phyloP scores from a whole-genome alignment of 495 filamentous ascomycete genomes.

The Talaromyces ruber region DNA sequence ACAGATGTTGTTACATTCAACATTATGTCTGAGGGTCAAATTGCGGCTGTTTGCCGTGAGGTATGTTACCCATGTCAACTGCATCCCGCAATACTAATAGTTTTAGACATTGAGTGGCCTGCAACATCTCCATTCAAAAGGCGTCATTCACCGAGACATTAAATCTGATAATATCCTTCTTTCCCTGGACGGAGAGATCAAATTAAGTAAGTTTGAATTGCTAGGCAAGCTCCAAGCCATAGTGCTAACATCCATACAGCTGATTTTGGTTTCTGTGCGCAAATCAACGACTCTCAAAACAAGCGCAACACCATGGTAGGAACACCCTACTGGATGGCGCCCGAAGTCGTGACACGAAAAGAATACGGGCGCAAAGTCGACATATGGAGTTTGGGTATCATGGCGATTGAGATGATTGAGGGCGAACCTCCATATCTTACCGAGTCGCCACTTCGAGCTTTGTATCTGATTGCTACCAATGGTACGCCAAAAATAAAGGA shows the following conservation, averaged over 20 bases:
- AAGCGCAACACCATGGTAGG: constrained; percentile 99
- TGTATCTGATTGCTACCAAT: constrained; percentile 96
- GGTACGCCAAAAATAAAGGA: constrained; percentile 95
- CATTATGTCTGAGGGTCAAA: constrained; percentile 96
- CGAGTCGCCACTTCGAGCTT: constrained; percentile 83
- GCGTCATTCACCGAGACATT: constrained; percentile 96
- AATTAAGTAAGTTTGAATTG: constrained; percentile 66
- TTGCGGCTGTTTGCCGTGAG: constrained; percentile 90
- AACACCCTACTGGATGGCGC: constrained; percentile 99
- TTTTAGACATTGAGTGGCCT: constrained; percentile 72
- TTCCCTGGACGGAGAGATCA: constrained; percentile 93
- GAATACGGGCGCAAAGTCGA: constrained; percentile 98
- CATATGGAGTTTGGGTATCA: constrained; percentile 97
- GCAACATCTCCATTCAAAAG: constrained; percentile 94
- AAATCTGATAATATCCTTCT: constrained; percentile 97
- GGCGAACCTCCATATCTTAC: constrained; percentile 96
- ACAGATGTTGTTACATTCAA: constrained; percentile 99
- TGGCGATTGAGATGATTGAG: constrained; percentile 99
- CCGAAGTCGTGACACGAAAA: constrained; percentile 93
- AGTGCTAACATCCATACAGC: constrained; percentile 45
- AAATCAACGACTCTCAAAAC: constrained; percentile 94
- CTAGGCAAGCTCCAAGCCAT: neutral
- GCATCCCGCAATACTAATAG: neutral
- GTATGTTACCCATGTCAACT: constrained; percentile 28
- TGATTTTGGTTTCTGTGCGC: constrained; percentile 97